Evolutionary conservation across 2,329 filamentous ascomycete genomes (phyloP).

Genomic region (Berkeleyomyces rouxiae): DNA sequence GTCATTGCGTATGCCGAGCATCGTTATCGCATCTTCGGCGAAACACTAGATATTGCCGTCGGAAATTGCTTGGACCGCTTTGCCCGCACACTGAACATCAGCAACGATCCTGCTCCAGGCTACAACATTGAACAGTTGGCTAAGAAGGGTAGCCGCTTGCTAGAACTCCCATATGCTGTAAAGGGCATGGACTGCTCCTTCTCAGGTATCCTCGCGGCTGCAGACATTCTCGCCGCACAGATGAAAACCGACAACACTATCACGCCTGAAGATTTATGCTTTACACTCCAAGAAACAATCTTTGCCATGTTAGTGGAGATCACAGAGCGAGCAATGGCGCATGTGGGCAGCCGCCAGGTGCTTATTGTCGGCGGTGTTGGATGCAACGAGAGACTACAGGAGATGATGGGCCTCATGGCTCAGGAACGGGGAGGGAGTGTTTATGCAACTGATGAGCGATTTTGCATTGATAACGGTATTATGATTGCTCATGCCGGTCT

Average conservation of each 20-base stretch:
- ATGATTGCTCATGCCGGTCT: slow-evolving; percentile 98
- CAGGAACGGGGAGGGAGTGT: slow-evolving; percentile 74
- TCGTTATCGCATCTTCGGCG: slow-evolving; percentile 92
- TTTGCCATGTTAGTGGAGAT: slow-evolving; percentile 98
- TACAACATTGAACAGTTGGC: slow-evolving; percentile 97
- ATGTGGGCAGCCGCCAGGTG: slow-evolving; percentile 80
- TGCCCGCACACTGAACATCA: slow-evolving; percentile 75
- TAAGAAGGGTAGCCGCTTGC: slow-evolving; percentile 50
- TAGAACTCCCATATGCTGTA: slow-evolving; percentile 87
- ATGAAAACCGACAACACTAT: slow-evolving; percentile 41
- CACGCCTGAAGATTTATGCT: slow-evolving; percentile 76
- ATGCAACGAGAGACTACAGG: slow-evolving; percentile 82
- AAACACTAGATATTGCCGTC: slow-evolving; percentile 92
- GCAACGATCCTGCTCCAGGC: slow-evolving; percentile 89
- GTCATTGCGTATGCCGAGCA: slow-evolving; percentile 93
- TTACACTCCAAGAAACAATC: slow-evolving; percentile 86
- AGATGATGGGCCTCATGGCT: slow-evolving; percentile 98
- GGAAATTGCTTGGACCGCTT: slow-evolving; percentile 96
- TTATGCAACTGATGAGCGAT: slow-evolving; percentile 89
- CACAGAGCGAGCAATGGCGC: slow-evolving; percentile 94
- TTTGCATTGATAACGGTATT: slow-evolving; percentile 98
- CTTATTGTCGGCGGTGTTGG: slow-evolving; percentile 92
- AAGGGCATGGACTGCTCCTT: slow-evolving; percentile 99
- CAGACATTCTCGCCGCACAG: slow-evolving; percentile 62
- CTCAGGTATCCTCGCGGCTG: slow-evolving; percentile 71